A percentile compares a stretch with the other conserved stretches of the same genome.
Conservation (phyloP, 352 stramenopile species). For the Pythium aquatile region DNA sequence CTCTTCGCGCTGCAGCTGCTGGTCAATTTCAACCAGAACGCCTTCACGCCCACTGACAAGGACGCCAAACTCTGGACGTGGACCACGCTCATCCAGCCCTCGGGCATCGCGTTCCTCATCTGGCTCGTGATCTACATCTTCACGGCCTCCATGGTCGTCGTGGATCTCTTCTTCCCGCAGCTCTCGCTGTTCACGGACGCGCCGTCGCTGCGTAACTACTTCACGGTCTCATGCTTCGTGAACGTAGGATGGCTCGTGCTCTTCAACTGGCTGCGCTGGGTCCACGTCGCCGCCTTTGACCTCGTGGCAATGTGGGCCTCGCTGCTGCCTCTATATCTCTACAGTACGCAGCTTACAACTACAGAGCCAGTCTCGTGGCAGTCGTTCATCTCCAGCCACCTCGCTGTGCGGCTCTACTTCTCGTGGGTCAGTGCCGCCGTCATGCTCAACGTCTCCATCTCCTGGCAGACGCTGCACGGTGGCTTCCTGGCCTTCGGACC, state of each 20-base stretch:
- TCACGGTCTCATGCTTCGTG: constrained; percentile 46
- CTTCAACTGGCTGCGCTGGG: constrained; percentile 40
- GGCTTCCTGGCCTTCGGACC: constrained; percentile 39
- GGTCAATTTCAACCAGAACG: constrained; percentile 41
- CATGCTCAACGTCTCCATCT: constrained; percentile 55
- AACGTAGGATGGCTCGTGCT: constrained; percentile 59
- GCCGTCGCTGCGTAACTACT: constrained; percentile 46
- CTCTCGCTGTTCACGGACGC: constrained; percentile 48
- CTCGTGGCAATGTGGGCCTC: constrained; percentile 56
- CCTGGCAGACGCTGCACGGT: constrained; percentile 39
- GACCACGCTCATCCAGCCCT: constrained; percentile 58
- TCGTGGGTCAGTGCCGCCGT: constrained; percentile 55
- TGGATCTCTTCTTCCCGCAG: constrained; percentile 47
- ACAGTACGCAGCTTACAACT: constrained; percentile 42
- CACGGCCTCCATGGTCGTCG: constrained; percentile 39
- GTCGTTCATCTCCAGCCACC: constrained; percentile 52
- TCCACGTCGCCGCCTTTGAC: constrained; percentile 41
- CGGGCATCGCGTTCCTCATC: constrained; percentile 57
- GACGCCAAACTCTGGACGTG: constrained; percentile 30
- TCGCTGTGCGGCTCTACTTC: constrained; percentile 63
- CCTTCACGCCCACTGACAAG: constrained; percentile 30
- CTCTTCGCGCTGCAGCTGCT: constrained; percentile 57
- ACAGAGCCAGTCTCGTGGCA: constrained; percentile 36
- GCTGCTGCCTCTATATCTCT: constrained; percentile 60
- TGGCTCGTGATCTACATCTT: constrained; percentile 70